Conservation (phyloP, 768 basidiomycete genomes). For the Saitozyma podzolica region DNA sequence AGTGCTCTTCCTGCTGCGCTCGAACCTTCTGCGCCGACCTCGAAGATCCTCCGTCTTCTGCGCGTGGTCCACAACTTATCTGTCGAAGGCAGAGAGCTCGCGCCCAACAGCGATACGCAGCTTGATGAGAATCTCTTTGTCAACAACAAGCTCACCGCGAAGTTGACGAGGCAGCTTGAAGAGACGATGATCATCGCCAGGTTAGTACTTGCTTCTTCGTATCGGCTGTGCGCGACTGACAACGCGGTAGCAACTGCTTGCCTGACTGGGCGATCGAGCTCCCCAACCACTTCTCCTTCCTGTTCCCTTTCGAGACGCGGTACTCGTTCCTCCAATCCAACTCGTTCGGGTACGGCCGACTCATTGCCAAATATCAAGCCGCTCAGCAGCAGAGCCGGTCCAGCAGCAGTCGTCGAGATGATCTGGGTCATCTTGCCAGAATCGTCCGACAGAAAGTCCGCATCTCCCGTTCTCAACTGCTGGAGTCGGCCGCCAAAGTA, state of each 20-base stretch:
- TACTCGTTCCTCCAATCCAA: constrained; percentile 97
- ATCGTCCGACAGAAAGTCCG: constrained; percentile 94
- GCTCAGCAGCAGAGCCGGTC: constrained; percentile 76
- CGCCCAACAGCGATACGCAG: constrained; percentile 55
- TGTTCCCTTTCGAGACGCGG: constrained; percentile 97
- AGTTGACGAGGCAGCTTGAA: constrained; percentile 93
- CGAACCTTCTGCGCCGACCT: constrained; percentile 77
- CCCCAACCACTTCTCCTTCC: constrained; percentile 94
- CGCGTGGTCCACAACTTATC: constrained; percentile 84
- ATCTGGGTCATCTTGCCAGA: constrained; percentile 86
- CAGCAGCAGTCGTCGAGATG: constrained; percentile 73
- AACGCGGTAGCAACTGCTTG: constrained; percentile 73
- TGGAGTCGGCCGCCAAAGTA: constrained; percentile 94
- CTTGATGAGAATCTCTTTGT: constrained; percentile 83
- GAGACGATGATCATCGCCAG: constrained; percentile 99
- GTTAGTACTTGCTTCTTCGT: constrained; percentile 55
- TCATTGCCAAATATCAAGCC: constrained; percentile 92
- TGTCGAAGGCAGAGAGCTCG: constrained; percentile 54
- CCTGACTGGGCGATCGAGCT: constrained; percentile 97
- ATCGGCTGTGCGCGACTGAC: constrained; percentile 6
- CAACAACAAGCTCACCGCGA: constrained; percentile 96
- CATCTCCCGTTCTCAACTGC: constrained; percentile 87
- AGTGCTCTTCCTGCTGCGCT: constrained; percentile 67
- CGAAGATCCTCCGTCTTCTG: constrained; percentile 86
- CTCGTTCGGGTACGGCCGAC: constrained; percentile 92